These are phyloP conservation scores for Lachnellula cervina DNA, from an alignment of 2,329 filamentous ascomycete species.

Conservation along the genomic window DNA sequence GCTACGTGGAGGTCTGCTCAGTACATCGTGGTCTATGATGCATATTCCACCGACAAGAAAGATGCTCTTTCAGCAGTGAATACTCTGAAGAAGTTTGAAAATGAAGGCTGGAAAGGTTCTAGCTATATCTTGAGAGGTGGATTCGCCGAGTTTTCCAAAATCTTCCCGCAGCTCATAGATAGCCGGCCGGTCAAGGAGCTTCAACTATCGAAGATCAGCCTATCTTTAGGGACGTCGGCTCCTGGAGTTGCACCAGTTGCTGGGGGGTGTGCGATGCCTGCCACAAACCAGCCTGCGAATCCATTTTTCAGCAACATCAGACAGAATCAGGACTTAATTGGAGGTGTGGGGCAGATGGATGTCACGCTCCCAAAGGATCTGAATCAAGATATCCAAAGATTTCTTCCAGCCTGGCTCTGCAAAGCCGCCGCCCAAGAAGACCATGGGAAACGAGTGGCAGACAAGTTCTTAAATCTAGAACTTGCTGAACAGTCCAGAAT, in stretches of 20 bases:
- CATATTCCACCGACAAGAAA: slow-evolving; percentile 67
- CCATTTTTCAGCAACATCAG: slow-evolving; percentile 96
- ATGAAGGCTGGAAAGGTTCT: slow-evolving; percentile 72
- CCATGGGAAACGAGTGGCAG: slow-evolving; percentile 73
- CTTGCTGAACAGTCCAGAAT: slow-evolving; percentile 85
- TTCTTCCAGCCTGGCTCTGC: slow-evolving; percentile 71
- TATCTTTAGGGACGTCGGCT: slow-evolving; percentile 44
- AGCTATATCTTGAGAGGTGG: slow-evolving; percentile 76
- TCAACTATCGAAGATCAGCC: slow-evolving; percentile 38
- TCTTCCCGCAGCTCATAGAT: slow-evolving; percentile 63
- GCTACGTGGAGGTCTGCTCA: slow-evolving; percentile 68
- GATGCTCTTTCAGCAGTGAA: slow-evolving; percentile 78
- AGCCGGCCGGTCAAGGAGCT: slow-evolving; percentile 35
- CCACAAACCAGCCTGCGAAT: slow-evolving; percentile 62
- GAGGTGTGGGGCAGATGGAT: slow-evolving; percentile 80
- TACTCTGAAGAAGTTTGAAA: slow-evolving; percentile 87
- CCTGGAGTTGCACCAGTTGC: slow-evolving; percentile 69
- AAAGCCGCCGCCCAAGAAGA: slow-evolving; percentile 62
- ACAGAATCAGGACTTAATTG: slow-evolving; percentile 92
- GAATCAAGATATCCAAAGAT: slow-evolving; percentile 38
- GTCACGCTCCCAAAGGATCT: slow-evolving; percentile 54
- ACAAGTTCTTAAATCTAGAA: slow-evolving; percentile 81
- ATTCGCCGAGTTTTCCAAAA: slow-evolving; percentile 66
- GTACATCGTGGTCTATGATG: slow-evolving; percentile 84
- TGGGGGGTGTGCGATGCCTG: slow-evolving; percentile 80